Evolutionary conservation across 208 protist species (phyloP), one percentile per base, ranked within the genome.

Genomic region (Blastocrithidia nonstop): DNA sequence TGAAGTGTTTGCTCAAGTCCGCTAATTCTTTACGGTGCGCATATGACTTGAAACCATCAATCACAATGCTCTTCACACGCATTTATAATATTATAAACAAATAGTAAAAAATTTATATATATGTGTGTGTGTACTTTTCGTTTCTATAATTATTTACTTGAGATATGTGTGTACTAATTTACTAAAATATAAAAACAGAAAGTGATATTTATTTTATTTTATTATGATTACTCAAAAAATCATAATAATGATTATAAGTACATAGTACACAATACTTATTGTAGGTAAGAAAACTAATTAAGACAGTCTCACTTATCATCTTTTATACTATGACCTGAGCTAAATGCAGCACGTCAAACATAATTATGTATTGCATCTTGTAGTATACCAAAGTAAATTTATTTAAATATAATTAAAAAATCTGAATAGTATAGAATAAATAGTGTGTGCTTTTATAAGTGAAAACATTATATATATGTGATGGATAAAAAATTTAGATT

Each of bases 21-120:
- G 64, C 63, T 21, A 99, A 65, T 27, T 95, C 88, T 7, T 96
- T 98, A 43, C 96, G 75, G 41, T 88, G 76, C 15, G 95, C 95
- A 71, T 99, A 99, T 17, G 96, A 99, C 78, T 99, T 99, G 78
- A 99, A 99, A 16, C 98, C 98, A 59, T 99, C 97, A 29, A 99
- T 69, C 13, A 99, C 94, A 35, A 99, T 95, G 56, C 98, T 87
- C 54, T 98, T 90, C 25, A 99, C 94, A 53, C 92, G 95, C 98
- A 99, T 99, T 1, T 45, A 8, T 37, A 40, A 32, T 41, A n/a
- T n/a, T n/a, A n/a, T n/a, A n/a, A n/a, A 35, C 29, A 35, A 11
- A 11, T 15, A 11, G 29, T 35, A n/a, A 35, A 15, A n/a, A 15
- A n/a, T 15, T 35, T 11, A 15, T 11, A 35, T 35, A n/a, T 35